phyloP scores from a whole-genome alignment of 2,329 filamentous ascomycete species.

The Fusarium sulawesiense region DNA sequence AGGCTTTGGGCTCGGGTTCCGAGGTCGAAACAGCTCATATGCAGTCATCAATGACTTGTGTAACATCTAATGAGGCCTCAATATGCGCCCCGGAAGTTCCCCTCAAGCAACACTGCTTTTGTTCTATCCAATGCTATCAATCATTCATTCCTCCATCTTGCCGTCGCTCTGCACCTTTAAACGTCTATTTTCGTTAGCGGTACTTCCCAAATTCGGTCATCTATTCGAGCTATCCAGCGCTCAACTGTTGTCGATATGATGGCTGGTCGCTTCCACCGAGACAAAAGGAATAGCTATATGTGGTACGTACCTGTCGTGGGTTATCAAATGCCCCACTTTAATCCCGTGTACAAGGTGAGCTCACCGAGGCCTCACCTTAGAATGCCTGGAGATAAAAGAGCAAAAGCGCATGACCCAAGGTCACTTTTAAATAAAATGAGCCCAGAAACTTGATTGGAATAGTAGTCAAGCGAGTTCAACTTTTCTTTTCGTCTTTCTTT shows the following conservation, averaged over 20 bases:
- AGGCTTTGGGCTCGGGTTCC: neutral
- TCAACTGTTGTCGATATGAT: neutral
- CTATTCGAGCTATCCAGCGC: neutral
- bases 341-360: neutral
- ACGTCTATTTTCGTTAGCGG: no score
- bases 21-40: neutral
- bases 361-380: neutral
- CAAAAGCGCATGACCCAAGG: neutral
- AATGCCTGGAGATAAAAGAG: neutral
- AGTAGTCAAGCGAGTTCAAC: fast-evolving
- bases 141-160: no score
- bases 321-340: neutral
- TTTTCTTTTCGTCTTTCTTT: neutral
- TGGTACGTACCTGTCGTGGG: neutral
- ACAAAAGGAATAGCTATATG: no score
- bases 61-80: neutral
- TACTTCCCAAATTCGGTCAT: no score
- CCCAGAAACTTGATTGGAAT: neutral
- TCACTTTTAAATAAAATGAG: neutral
- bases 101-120: neutral
- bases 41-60: neutral
- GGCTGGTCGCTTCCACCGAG: no score
- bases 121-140: no score
- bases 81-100: no score
- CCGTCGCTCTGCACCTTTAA: no score